Base-by-base conservation (phyloP, 2,329 filamentous ascomycete species). In the Drechmeria coniospora region DNA sequence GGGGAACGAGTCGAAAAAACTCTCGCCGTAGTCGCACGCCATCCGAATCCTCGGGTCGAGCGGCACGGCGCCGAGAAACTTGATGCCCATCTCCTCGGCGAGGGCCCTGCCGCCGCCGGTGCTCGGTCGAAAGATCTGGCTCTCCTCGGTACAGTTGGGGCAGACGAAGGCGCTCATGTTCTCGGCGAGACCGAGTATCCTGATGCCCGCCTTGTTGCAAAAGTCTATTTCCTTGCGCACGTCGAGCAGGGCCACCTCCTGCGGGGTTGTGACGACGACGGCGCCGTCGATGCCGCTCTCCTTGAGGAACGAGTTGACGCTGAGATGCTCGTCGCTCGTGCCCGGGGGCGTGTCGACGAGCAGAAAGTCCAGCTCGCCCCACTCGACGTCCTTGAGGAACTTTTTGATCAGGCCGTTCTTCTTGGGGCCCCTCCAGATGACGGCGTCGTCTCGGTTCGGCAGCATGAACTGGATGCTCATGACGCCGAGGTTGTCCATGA, bases 391-490 rank as follows among this genome's bases (percentile, higher is more conserved):
- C 60, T 92, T 94, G 28, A 98, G 57, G 43, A 98, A 98, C 51
- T 92, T 81, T 61, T 98, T 98, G 49, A 98, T 95, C 32, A 98
- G 58, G 0, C 90, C 90, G 45, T 95, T 98, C 68, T 98, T 98
- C 68, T 98, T 98, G 3, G 90, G 79, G 0, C 90, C 90, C 27
- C 90, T 71, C 90, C 90, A 98, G 40, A 98, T 98, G 22, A 98
- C 77, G 4, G 90, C 90, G 47, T 93, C 86, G 51, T 98, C 87
- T 25, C 81, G 68, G 44, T 82, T 83, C 0, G 90, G 90, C 25
- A 98, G 63, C 83, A 98, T 92, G 50, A 98, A 98, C 53, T 98
- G 90, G 38, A 98, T 83, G 45, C 79, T 90, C 87, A 98, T 95
- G 27, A 93, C 83, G 2, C 79, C 81, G 4, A 98, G 62, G 43